phyloP scores from a whole-genome alignment of 106 monocot species.

The Alisma plantagoaquatica region DNA sequence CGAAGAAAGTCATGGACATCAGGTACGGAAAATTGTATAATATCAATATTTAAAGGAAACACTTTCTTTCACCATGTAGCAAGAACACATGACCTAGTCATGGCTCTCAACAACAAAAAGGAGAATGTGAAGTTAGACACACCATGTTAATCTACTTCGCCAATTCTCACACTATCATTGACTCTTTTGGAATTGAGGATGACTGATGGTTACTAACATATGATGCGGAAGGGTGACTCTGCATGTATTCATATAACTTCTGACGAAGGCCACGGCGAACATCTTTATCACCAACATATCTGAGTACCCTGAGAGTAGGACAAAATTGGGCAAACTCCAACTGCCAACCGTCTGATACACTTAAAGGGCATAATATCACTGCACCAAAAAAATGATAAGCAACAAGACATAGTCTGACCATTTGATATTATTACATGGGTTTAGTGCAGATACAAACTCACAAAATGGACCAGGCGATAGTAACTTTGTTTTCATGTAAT shows the following conservation, averaged over 20 bases:
- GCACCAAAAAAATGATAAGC: constrained; percentile 21
- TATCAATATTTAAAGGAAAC: no score
- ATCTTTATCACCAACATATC: constrained; percentile 75
- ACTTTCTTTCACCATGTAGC: no score
- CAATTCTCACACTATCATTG: no score
- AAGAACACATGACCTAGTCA: no score
- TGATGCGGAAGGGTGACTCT: constrained; percentile 19
- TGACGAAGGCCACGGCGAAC: constrained; percentile 39
- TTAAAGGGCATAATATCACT: constrained; percentile 92
- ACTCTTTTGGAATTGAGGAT: no score
- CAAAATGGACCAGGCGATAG: constrained; percentile 62
- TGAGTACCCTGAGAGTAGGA: constrained; percentile 51
- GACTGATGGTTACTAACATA: constrained; percentile 36
- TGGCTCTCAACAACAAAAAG: no score
- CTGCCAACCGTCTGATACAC: constrained; percentile 82
- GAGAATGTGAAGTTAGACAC: no score
- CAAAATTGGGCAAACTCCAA: constrained; percentile 80
- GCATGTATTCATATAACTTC: constrained; percentile 47
- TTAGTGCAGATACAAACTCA: constrained; percentile 22
- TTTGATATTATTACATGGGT: no score
- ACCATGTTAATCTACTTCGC: no score
- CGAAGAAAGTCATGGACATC: no score
- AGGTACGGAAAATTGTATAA: no score
- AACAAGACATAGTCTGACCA: no score
- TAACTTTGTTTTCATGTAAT: constrained; percentile 63